These are phyloP conservation scores for Gaultheria prostrata DNA, from an alignment of 148 eudicot species.

Conservation along the genomic window DNA sequence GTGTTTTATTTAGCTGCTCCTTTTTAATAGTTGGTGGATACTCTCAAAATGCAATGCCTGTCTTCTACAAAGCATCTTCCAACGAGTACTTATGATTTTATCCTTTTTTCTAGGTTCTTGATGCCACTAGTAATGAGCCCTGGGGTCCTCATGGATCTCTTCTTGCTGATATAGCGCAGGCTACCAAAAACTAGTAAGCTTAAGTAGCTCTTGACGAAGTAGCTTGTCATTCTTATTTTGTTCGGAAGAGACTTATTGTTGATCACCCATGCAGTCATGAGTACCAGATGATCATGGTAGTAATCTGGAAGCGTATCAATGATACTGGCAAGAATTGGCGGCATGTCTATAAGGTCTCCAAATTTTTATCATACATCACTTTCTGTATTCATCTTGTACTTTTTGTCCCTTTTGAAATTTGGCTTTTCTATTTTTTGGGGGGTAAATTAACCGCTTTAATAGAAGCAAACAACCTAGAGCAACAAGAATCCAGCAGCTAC, in stretches of 20 bases:
- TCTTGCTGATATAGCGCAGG: conserved; percentile 89
- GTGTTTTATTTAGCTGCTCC: neutral
- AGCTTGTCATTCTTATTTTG: neutral
- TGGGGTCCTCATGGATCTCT: conserved; percentile 99
- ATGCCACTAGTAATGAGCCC: conserved; percentile 98
- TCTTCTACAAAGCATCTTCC: neutral
- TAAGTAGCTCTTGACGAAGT: neutral
- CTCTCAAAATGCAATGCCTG: conserved; percentile 5
- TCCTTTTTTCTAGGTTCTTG: conserved; percentile 63
- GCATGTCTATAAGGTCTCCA: conserved; percentile 67
- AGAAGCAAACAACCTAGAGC: too few relatives aligned
- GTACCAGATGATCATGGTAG: conserved; percentile 88
- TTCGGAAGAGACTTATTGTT: conserved; percentile 12
- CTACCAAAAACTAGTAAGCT: conserved; percentile 85
- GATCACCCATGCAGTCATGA: conserved; percentile 59
- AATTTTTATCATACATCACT: neutral
- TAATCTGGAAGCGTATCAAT: conserved; percentile 87
- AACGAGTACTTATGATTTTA: neutral
- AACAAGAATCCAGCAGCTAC: too few relatives aligned
- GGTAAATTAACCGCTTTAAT: too few relatives aligned
- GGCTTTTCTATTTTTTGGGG: neutral
- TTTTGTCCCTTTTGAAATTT: neutral
- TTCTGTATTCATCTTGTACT: neutral
- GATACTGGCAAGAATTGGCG: conserved; percentile 98
- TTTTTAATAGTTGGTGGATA: neutral